Evolutionary conservation across 1,139 yeast genomes (phyloP).

Genomic region (Zygoascus meyerae): DNA sequence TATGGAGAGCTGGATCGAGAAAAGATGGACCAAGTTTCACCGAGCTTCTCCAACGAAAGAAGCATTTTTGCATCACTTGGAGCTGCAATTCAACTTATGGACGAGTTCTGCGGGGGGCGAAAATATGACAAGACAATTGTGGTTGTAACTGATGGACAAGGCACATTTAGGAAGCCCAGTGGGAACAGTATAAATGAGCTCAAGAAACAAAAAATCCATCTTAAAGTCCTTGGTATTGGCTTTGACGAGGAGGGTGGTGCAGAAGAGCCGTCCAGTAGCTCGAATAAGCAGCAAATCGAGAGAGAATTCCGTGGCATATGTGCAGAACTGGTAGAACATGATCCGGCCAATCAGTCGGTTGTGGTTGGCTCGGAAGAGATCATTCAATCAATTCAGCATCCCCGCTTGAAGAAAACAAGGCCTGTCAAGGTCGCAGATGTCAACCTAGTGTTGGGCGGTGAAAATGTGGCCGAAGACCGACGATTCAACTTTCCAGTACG

Average conservation of each 20-base stretch:
- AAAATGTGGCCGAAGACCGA: slow-evolving; percentile 17
- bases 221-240: slow-evolving; percentile 34
- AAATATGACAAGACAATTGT: slow-evolving; percentile 39
- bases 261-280: not conserved
- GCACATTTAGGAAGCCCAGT: slow-evolving; percentile 17
- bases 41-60: slow-evolving; percentile 12
- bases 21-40: slow-evolving; percentile 6
- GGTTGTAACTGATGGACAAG: slow-evolving; percentile 42
- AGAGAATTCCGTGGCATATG: slow-evolving; percentile 4
- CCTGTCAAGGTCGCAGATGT: slow-evolving; percentile 31
- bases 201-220: slow-evolving; percentile 18
- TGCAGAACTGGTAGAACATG: not conserved
- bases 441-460: slow-evolving; percentile 35
- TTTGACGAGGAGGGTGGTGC: slow-evolving; percentile 26
- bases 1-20: slow-evolving; percentile 4
- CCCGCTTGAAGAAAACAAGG: slow-evolving; percentile 33
- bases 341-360: not conserved
- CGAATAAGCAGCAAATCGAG: not conserved
- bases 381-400: slow-evolving; percentile 23
- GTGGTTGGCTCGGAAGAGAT: slow-evolving; percentile 6
- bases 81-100: slow-evolving; percentile 32
- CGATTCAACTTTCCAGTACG: slow-evolving; percentile 42
- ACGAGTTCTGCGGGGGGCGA: slow-evolving; percentile 30
- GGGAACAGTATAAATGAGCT: slow-evolving; percentile 17
- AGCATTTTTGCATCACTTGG: slow-evolving; percentile 31